A percentile compares a stretch with the other conserved stretches of the same genome.
Evolutionary conservation across 345 rosid species (phyloP).

Genomic region (Salix dunnii): DNA sequence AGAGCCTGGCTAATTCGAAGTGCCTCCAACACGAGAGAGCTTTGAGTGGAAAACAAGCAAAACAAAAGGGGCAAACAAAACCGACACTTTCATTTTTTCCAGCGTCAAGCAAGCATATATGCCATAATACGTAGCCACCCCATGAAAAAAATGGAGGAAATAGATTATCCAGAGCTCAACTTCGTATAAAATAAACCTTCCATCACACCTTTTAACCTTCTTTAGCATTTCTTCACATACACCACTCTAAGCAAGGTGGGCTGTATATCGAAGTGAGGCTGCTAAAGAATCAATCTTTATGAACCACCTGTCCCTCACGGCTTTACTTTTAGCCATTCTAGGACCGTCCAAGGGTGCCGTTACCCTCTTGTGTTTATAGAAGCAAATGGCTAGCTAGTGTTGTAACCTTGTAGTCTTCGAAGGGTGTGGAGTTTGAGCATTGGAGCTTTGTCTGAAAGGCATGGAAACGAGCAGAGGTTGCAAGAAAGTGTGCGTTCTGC

Average conservation of each 20-base stretch:
- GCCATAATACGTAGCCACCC: constrained; percentile 21
- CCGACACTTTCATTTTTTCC: constrained; percentile 30
- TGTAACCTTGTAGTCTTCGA: constrained; percentile 3
- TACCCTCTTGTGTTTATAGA: constrained; percentile 3
- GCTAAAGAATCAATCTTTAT: constrained; percentile 51
- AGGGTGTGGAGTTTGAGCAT: constrained; percentile 4
- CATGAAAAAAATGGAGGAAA: background rate
- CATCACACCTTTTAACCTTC: constrained; percentile 13
- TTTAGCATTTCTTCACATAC: constrained; percentile 29
- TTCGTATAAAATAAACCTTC: constrained; percentile 12
- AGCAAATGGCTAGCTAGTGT: background rate
- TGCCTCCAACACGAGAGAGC: constrained; percentile 11
- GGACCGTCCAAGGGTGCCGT: background rate
- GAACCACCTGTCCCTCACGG: constrained; percentile 24
- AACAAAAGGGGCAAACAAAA: constrained; percentile 29
- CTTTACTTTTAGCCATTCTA: constrained; percentile 25
- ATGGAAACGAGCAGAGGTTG: constrained; percentile 31
- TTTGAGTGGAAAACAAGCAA: constrained; percentile 88
- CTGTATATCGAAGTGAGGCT: constrained; percentile 34
- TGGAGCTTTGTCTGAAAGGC: background rate
- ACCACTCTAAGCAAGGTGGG: constrained; percentile 42
- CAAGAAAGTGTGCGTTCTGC: constrained; percentile 22
- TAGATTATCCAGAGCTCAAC: background rate
- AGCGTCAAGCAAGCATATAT: constrained; percentile 79
- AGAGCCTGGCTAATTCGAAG: background rate